phyloP scores from a whole-genome alignment of 2,329 filamentous ascomycete genomes.

The Pleoardoris graminearum region DNA sequence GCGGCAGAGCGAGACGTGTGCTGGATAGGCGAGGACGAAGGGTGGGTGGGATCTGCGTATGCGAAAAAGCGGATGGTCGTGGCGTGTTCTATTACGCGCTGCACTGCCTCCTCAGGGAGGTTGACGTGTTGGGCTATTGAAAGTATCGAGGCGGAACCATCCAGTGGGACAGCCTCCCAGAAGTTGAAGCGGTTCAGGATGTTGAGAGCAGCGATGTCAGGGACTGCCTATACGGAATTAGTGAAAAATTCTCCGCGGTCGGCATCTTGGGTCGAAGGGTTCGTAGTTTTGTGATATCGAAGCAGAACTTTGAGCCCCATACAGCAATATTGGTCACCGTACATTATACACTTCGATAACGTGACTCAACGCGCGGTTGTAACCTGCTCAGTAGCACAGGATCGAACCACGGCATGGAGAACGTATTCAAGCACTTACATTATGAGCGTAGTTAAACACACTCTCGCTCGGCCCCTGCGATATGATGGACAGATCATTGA shows the following conservation, averaged over 20 bases:
- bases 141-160: slow-evolving; percentile 49
- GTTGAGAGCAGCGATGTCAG: slow-evolving; percentile 52
- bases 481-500: slow-evolving; percentile 54
- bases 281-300: no score
- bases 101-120: slow-evolving; percentile 33
- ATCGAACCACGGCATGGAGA: no score
- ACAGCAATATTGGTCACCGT: background rate
- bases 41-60: slow-evolving; percentile 20
- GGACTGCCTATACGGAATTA: slow-evolving; percentile 43
- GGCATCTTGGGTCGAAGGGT: no score
- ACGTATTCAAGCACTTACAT: slow-evolving; percentile 14
- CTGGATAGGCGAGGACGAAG: slow-evolving; percentile 17
- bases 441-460: slow-evolving; percentile 47
- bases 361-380: no score
- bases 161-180: slow-evolving; percentile 55
- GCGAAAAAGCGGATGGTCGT: slow-evolving; percentile 44
- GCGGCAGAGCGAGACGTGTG: slow-evolving; percentile 38
- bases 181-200: slow-evolving; percentile 58
- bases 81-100: slow-evolving; percentile 41
- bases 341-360: no score
- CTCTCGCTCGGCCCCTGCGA: slow-evolving; percentile 56
- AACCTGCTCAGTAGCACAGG: no score
- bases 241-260: no score
- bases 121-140: slow-evolving; percentile 32
- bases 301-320: no score